These are phyloP conservation scores for Paragyromitra xinjiangensis DNA, from an alignment of 495 filamentous ascomycete species.

Conservation along the genomic window DNA sequence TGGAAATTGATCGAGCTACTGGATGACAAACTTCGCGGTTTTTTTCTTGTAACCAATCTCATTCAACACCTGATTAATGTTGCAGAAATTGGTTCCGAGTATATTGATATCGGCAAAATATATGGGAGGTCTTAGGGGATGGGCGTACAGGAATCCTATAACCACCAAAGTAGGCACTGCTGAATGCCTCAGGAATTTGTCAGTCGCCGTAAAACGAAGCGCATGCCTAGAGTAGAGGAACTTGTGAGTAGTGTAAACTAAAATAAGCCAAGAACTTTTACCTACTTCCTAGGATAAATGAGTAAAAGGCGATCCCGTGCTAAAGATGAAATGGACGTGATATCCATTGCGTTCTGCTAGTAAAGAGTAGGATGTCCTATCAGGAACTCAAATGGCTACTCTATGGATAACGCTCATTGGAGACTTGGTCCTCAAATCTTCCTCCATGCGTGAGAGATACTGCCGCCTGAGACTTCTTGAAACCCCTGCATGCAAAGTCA, in stretches of 20 bases:
- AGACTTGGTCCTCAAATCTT: neutral
- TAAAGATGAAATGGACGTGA: neutral
- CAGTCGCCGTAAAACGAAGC: neutral
- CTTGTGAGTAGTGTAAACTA: slow-evolving; percentile 11
- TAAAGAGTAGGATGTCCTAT: neutral
- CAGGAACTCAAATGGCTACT: neutral
- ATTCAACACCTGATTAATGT: slow-evolving; percentile 1
- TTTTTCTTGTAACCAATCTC: neutral
- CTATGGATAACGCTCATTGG: neutral
- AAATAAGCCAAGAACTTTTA: neutral
- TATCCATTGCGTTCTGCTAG: neutral
- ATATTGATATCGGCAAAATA: slow-evolving; percentile 3
- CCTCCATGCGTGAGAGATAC: neutral
- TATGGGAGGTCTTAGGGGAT: neutral
- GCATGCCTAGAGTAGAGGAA: slow-evolving; percentile 6
- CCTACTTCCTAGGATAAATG: neutral
- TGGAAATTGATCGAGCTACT: neutral
- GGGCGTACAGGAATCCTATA: neutral
- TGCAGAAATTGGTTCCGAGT: neutral
- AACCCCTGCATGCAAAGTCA: neutral
- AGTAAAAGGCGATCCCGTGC: neutral
- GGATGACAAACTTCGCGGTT: neutral
- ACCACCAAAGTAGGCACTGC: slow-evolving; percentile 4
- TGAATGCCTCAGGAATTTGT: slow-evolving; percentile 7
- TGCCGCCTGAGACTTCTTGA: neutral